Evolutionary conservation across 768 basidiomycete species (phyloP), one percentile per base, ranked within the genome.

Genomic region (Nevesoporus exiguus): DNA sequence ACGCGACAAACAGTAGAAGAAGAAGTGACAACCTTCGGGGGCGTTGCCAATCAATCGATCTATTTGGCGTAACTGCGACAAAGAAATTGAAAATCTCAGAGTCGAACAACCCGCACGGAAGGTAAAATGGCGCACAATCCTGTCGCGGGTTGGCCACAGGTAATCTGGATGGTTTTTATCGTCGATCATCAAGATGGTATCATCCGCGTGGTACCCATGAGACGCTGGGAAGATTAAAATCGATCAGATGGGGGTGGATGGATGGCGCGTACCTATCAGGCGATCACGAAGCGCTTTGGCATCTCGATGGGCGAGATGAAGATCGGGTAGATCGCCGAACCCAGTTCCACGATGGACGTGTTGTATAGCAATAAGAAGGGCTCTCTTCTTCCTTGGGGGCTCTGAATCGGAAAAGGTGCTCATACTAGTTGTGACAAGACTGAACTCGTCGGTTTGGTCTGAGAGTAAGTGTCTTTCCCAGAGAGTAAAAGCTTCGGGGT

Each of bases 1-100:
- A 14, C 24, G 17, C 1, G 11, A 25, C 77, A 34, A 56, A 83
- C 83, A 85, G 39, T 82, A 81, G 58, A 85, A 81, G 49, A 82
- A 75, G 57, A 80, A 78, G 3, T 67, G 74, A 49, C 81, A 80
- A 0, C 77, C 75, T 1, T 75, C 67, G 15, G 68, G 59, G 5
- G 77, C 74, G 31, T 72, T 75, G 4, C 63, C 56, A 0, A 79
- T 77, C 7, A 85, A 65, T 7, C 66, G 66, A 5, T 70, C 57
- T 27, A 83, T 79, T 36, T 76, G 73, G 4, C 54, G 61, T 13
- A 80, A 48, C 80, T 63, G 34, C 9, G 10, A 43, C 9, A 29
- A 41, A 41, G 13, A 1, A 29, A 19, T 2, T 24, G 13, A 1
- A 29, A 19, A 3, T 24, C 17, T 43, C 13, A 49, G 34, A 25